Evolutionary conservation across 1,284 basidiomycete species (phyloP).

Genomic region (Pyrrhoderma lamaoense): DNA sequence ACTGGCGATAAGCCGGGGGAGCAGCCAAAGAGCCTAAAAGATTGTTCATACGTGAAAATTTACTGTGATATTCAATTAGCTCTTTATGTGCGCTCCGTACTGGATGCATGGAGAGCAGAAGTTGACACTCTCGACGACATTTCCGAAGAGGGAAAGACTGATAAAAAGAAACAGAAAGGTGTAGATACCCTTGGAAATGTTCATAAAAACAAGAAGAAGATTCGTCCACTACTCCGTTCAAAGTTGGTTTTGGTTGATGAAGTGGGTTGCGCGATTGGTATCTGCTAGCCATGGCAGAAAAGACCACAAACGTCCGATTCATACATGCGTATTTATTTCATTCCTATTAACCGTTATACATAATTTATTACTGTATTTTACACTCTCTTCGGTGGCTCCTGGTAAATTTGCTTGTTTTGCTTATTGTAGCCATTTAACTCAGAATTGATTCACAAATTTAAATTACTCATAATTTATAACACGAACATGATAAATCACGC

Average conservation of each 20-base stretch:
- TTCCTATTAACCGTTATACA: no score
- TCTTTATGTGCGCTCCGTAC: slow-evolving; percentile 41
- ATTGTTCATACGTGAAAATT: slow-evolving; percentile 51
- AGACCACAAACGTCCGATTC: no score
- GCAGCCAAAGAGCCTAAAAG: slow-evolving; percentile 23
- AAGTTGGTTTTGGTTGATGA: slow-evolving; percentile 14
- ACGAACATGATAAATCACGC: no score
- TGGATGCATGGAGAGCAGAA: slow-evolving; percentile 41
- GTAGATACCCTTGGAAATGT: no score
- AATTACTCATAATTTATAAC: no score
- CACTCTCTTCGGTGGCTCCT: no score
- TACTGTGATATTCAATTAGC: slow-evolving; percentile 49
- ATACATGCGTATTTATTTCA: not conserved
- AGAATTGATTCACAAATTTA: no score
- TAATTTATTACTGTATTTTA: no score
- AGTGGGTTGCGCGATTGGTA: slow-evolving; percentile 1
- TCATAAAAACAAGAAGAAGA: not conserved
- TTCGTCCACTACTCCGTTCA: slow-evolving; percentile 8
- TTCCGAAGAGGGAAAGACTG: not conserved
- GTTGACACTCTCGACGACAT: not conserved
- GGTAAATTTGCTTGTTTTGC: no score
- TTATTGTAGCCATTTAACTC: no score
- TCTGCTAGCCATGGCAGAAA: slow-evolving; percentile 4
- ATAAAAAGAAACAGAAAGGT: not conserved
- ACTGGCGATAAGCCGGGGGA: slow-evolving; percentile 3